Evolutionary conservation across 1,284 basidiomycete genomes (phyloP).

Genomic region (Rhodotorula sp.): DNA sequence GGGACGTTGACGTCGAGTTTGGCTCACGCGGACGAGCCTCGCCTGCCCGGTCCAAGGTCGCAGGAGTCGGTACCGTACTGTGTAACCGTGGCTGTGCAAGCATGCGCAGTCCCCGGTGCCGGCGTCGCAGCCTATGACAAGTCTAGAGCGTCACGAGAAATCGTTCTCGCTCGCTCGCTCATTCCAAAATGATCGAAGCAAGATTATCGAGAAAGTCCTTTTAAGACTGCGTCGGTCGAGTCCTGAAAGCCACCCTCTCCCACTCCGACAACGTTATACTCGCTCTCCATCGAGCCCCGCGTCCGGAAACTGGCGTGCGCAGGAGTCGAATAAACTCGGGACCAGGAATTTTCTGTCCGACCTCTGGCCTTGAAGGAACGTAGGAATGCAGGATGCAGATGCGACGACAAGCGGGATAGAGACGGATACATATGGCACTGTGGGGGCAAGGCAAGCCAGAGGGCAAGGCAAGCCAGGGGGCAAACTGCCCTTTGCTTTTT

Average conservation of each 20-base stretch:
- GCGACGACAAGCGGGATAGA: conserved; percentile 1
- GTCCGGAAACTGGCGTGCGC: too few species aligned
- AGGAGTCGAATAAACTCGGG: not conserved
- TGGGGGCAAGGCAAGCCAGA: not conserved
- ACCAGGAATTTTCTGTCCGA: too few species aligned
- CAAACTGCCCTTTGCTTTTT: not conserved
- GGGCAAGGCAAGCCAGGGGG: not conserved
- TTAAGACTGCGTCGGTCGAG: too few species aligned
- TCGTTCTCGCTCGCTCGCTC: too few species aligned
- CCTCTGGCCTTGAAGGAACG: too few species aligned
- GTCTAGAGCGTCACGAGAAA: too few species aligned
- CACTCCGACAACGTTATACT: too few species aligned
- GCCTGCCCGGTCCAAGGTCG: not conserved
- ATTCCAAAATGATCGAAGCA: too few species aligned
- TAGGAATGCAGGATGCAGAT: not conserved
- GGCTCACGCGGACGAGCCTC: not conserved
- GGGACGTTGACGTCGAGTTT: not conserved
- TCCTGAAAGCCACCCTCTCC: too few species aligned
- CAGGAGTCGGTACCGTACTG: too few species aligned
- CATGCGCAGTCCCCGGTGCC: not conserved
- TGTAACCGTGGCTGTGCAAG: not conserved
- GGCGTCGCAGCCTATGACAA: not conserved
- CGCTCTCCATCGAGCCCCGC: too few species aligned
- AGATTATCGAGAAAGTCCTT: too few species aligned
- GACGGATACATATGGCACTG: not conserved